Evolutionary conservation across 75 land plant genomes (phyloP).

Genomic region (Selaginella moellendorffii): DNA sequence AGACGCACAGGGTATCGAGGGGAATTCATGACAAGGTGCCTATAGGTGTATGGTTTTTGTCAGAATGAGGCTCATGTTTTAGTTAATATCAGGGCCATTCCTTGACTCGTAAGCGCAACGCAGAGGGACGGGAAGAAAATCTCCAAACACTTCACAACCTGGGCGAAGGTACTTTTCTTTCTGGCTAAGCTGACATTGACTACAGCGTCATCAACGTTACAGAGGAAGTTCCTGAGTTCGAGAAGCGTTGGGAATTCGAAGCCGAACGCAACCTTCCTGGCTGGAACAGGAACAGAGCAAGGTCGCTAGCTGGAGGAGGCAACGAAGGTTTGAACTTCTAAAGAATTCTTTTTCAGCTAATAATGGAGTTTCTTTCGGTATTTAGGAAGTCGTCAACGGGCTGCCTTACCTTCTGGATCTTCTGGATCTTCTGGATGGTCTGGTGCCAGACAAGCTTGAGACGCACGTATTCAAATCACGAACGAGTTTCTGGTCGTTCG

Average conservation of each 20-base stretch:
- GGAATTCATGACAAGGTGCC: conserved; percentile 64
- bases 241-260: conserved; percentile 38
- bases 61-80: neutral
- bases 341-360: neutral
- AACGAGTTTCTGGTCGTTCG: too few relatives aligned
- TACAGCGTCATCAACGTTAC: too few relatives aligned
- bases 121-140: conserved; percentile 64
- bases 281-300: conserved; percentile 13
- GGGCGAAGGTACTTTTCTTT: conserved; percentile 44
- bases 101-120: conserved; percentile 40
- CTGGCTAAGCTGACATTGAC: too few relatives aligned
- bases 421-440: neutral
- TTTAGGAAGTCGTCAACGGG: neutral
- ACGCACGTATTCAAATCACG: too few relatives aligned
- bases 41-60: neutral
- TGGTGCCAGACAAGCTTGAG: neutral
- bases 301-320: neutral
- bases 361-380: neutral
- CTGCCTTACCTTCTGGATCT: neutral
- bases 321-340: neutral
- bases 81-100: conserved; percentile 54
- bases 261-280: conserved; percentile 35
- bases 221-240: conserved; percentile 48
- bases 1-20: conserved; percentile 44
- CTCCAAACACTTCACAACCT: conserved; percentile 69